phyloP scores from a whole-genome alignment of 1,284 basidiomycete genomes.

The Cystobasidium pallidum region DNA sequence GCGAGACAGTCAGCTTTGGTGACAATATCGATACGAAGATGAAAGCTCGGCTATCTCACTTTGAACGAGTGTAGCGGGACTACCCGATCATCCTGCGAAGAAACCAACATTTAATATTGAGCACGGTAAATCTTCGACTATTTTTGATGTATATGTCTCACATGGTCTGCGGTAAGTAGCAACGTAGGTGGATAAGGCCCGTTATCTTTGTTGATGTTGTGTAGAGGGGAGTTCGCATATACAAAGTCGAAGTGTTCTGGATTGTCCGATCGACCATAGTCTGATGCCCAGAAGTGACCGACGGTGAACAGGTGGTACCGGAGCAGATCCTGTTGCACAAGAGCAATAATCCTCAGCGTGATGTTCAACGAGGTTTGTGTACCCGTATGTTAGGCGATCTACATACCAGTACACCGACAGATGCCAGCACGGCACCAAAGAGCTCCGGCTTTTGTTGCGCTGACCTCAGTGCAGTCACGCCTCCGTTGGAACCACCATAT shows the following conservation, averaged over 20 bases:
- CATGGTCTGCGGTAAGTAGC: conserved; percentile 74
- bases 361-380: no score
- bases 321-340: conserved; percentile 19
- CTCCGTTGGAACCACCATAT: conserved; percentile 64
- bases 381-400: neutral
- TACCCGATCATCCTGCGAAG: conserved; percentile 65
- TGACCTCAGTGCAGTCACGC: conserved; percentile 76
- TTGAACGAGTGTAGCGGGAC: conserved; percentile 82
- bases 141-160: no score
- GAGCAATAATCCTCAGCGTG: conserved; percentile 28
- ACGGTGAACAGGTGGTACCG: conserved; percentile 78
- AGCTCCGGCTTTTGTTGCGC: conserved; percentile 76
- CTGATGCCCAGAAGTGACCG: conserved; percentile 73
- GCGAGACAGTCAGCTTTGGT: neutral
- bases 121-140: no score
- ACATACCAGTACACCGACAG: conserved; percentile 75
- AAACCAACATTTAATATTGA: no score
- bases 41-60: conserved; percentile 26
- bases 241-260: conserved; percentile 80
- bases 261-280: conserved; percentile 77
- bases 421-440: conserved; percentile 75
- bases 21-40: no score
- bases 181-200: conserved; percentile 70
- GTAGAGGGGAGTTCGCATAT: conserved; percentile 54
- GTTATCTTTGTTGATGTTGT: conserved; percentile 70